A percentile compares a stretch with the other conserved stretches of the same genome.
These are phyloP conservation scores for Tardiomyces digboiensis DNA, from an alignment of 1,139 yeast genomes.

Conservation along the genomic window DNA sequence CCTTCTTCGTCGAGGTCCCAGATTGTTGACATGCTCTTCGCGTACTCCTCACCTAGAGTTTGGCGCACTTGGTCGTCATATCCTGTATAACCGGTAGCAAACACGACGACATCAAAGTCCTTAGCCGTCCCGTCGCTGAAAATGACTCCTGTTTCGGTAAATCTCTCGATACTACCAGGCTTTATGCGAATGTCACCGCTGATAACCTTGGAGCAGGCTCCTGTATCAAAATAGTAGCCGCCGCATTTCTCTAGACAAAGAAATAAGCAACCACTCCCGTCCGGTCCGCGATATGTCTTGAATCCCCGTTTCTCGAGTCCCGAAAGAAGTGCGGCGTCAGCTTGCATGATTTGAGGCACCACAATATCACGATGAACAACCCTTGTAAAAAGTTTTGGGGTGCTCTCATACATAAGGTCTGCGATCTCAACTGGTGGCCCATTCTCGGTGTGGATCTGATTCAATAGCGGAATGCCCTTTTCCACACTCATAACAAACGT, in stretches of 20 bases:
- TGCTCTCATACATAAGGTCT: slow-evolving; percentile 27
- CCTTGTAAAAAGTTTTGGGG: slow-evolving; percentile 24
- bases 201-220: slow-evolving; percentile 31
- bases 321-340: slow-evolving; percentile 26
- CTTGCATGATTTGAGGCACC: slow-evolving; percentile 26
- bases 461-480: slow-evolving; percentile 20
- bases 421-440: slow-evolving; percentile 20
- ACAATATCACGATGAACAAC: slow-evolving; percentile 17
- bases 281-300: slow-evolving; percentile 33
- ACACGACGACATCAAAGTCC: slow-evolving; percentile 31
- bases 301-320: slow-evolving; percentile 30
- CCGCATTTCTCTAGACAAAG: slow-evolving; percentile 34
- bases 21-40: slow-evolving; percentile 8
- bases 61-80: slow-evolving; percentile 33
- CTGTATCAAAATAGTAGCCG: slow-evolving; percentile 34
- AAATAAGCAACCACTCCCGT: slow-evolving; percentile 35
- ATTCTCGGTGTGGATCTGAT: slow-evolving; percentile 26
- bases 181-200: slow-evolving; percentile 31
- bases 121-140: slow-evolving; percentile 31
- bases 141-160: slow-evolving; percentile 30
- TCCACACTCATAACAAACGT: slow-evolving; percentile 34
- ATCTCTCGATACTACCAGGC: slow-evolving; percentile 27
- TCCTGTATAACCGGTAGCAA: slow-evolving; percentile 37
- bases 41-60: slow-evolving; percentile 28
- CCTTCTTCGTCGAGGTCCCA: slow-evolving; percentile 21